phyloP scores from a whole-genome alignment of 2,329 filamentous ascomycete species.

The Paraphoma sp. region DNA sequence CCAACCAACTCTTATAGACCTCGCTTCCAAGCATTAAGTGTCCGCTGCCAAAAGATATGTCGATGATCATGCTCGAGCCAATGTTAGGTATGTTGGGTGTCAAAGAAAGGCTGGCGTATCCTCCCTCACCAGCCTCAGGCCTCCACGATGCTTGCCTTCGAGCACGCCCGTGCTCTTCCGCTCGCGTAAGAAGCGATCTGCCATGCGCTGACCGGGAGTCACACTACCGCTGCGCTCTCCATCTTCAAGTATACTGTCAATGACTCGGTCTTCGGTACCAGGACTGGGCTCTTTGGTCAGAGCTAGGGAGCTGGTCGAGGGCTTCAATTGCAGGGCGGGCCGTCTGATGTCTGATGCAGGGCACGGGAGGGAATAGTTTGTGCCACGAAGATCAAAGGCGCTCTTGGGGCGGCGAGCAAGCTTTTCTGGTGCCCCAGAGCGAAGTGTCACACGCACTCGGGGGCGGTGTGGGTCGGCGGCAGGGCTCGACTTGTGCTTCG shows the following conservation, averaged over 20 bases:
- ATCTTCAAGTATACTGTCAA: slow-evolving; percentile 15
- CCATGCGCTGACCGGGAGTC: slow-evolving; percentile 42
- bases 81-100: background rate
- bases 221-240: slow-evolving; percentile 16
- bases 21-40: background rate
- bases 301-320: slow-evolving; percentile 20
- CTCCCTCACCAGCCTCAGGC: slow-evolving; percentile 18
- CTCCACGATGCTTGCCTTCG: slow-evolving; percentile 9
- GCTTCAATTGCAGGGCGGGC: slow-evolving; percentile 6
- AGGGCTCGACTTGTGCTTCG: slow-evolving; percentile 3
- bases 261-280: slow-evolving; percentile 11
- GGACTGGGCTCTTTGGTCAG: slow-evolving; percentile 23
- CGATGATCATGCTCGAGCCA: background rate
- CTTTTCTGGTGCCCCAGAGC: slow-evolving; percentile 27
- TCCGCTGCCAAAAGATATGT: background rate
- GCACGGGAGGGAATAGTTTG: slow-evolving; percentile 1
- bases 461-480: slow-evolving; percentile 15
- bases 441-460: slow-evolving; percentile 20
- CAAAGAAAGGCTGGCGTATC: slow-evolving; percentile 33
- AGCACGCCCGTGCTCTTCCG: slow-evolving; percentile 15
- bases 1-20: background rate
- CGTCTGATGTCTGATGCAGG: slow-evolving; percentile 13
- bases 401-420: slow-evolving; percentile 35
- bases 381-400: slow-evolving; percentile 39
- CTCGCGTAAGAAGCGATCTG: slow-evolving; percentile 35